These are phyloP conservation scores for Penicillium expansum DNA, from an alignment of 2,329 filamentous ascomycete species.

Conservation along the genomic window DNA sequence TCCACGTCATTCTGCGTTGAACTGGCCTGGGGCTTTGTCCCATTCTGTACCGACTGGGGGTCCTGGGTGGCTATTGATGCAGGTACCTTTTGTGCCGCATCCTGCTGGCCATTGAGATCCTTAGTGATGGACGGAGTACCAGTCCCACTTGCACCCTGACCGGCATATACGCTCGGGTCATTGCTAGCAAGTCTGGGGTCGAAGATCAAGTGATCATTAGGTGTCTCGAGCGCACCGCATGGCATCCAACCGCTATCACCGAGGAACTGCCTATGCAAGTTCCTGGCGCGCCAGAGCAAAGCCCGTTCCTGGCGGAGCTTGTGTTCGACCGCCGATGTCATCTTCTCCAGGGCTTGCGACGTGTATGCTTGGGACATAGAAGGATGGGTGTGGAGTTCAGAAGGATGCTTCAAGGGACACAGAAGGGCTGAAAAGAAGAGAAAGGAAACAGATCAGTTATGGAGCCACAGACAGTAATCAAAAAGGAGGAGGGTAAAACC, in stretches of 20 bases:
- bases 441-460: conserved; percentile 12
- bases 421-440: conserved; percentile 49
- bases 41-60: conserved; percentile 2
- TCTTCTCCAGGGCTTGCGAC: conserved; percentile 57
- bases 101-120: conserved; percentile 13
- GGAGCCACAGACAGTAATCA: neutral
- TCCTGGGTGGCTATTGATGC: conserved; percentile 11
- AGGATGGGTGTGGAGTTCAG: conserved; percentile 59
- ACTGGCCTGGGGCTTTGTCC: neutral
- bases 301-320: conserved; percentile 58
- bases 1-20: conserved; percentile 29
- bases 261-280: conserved; percentile 56
- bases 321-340: conserved; percentile 55
- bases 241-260: conserved; percentile 62
- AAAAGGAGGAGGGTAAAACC: conserved; percentile 16
- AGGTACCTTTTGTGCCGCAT: conserved; percentile 9
- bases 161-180: conserved; percentile 13
- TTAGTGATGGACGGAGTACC: conserved; percentile 11
- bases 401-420: conserved; percentile 60
- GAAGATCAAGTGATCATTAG: conserved; percentile 51
- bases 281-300: conserved; percentile 57
- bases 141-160: conserved; percentile 17
- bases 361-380: conserved; percentile 58
- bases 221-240: conserved; percentile 52
- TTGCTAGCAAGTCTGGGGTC: conserved; percentile 31